Evolutionary conservation across 805 yeast genomes (phyloP).

Genomic region (Kuraishia hungarica): DNA sequence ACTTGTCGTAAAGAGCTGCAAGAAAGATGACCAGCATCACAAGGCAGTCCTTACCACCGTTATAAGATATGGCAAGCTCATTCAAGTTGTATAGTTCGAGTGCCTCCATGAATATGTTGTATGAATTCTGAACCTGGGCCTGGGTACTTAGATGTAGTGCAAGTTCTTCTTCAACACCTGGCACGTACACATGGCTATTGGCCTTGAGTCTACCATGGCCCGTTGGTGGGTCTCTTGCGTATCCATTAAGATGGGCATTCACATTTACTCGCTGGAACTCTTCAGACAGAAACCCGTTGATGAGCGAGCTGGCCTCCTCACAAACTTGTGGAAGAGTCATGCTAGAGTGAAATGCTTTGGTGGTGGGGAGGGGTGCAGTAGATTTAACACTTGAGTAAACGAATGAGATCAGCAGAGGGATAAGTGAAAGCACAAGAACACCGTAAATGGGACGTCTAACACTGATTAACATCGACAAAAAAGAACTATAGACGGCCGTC

Average conservation of each 20-base stretch:
- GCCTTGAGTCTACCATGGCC: neutral
- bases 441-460: neutral
- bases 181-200: neutral
- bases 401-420: neutral
- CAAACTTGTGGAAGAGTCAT: neutral
- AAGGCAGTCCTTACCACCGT: conserved; percentile 96
- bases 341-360: neutral
- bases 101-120: conserved; percentile 10
- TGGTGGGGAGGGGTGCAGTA: neutral
- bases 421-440: neutral
- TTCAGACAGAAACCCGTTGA: neutral
- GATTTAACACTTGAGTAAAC: neutral
- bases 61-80: conserved; percentile 74
- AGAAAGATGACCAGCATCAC: conserved; percentile 75
- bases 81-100: conserved; percentile 18
- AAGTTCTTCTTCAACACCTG: conserved; percentile 1
- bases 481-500: neutral
- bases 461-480: neutral
- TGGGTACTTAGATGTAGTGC: conserved; percentile 14
- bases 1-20: conserved; percentile 33
- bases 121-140: conserved; percentile 14
- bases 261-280: neutral
- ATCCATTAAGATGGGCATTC: neutral
- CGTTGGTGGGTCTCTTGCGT: neutral
- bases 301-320: neutral